These are phyloP conservation scores for Pythium oligandrum DNA, from an alignment of 352 stramenopile species.

Conservation along the genomic window DNA sequence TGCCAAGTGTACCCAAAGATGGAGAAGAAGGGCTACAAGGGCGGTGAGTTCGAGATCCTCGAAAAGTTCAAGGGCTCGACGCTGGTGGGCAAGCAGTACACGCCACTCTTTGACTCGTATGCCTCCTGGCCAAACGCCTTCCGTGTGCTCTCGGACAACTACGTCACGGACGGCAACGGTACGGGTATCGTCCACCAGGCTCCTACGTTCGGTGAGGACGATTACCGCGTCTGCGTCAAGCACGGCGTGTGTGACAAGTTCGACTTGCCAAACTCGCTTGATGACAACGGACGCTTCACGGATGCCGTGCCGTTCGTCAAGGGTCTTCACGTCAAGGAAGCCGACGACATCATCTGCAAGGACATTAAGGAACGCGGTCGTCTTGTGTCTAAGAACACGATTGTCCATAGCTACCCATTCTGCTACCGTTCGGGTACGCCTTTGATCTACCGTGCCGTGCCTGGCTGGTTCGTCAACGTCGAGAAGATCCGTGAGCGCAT, in stretches of 20 bases:
- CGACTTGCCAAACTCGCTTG: conserved; percentile 94
- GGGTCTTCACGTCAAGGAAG: conserved; percentile 97
- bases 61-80: conserved; percentile 88
- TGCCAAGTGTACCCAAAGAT: conserved; percentile 97
- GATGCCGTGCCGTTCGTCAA: conserved; percentile 89
- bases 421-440: conserved; percentile 99
- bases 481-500: conserved; percentile 96
- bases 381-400: conserved; percentile 96
- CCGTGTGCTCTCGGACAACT: conserved; percentile 95
- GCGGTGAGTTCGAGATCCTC: conserved; percentile 91
- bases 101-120: conserved; percentile 97
- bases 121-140: conserved; percentile 89
- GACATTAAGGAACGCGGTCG: conserved; percentile 92
- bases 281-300: conserved; percentile 96
- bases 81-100: conserved; percentile 96
- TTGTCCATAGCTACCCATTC: conserved; percentile 99
- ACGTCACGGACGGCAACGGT: conserved; percentile 96
- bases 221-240: conserved; percentile 98
- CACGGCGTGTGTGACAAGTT: conserved; percentile 95
- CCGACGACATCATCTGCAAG: conserved; percentile 95
- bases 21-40: conserved; percentile 95
- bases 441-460: conserved; percentile 99
- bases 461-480: conserved; percentile 99
- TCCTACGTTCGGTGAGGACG: conserved; percentile 99
- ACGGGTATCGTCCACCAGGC: conserved; percentile 98